Evolutionary conservation across 1,284 basidiomycete species (phyloP).

Genomic region (Agaricales sp.): DNA sequence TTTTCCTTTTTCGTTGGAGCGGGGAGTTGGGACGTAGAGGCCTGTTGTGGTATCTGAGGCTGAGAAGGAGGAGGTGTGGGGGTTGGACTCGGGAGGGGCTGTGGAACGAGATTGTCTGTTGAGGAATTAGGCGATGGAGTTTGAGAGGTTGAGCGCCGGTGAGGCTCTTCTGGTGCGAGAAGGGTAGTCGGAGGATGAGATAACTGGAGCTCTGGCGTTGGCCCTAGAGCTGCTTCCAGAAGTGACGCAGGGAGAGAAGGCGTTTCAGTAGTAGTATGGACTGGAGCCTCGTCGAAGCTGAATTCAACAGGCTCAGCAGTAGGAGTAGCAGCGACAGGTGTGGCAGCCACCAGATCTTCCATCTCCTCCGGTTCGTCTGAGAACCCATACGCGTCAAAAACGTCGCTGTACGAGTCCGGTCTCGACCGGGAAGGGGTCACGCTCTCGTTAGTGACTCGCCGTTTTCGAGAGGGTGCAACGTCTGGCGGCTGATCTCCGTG

Average conservation of each 20-base stretch:
- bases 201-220: conserved; percentile 40
- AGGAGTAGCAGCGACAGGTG: not conserved
- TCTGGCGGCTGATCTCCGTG: conserved; percentile 41
- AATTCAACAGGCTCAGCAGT: not conserved
- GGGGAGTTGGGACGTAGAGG: conserved; percentile 18
- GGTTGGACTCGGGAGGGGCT: conserved; percentile 12
- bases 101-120: conserved; percentile 15
- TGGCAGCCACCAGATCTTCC: conserved; percentile 22
- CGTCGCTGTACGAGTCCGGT: conserved; percentile 69
- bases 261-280: conserved; percentile 21
- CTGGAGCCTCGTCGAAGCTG: conserved; percentile 14
- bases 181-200: conserved; percentile 21
- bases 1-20: conserved; percentile 53
- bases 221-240: conserved; percentile 19
- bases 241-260: conserved; percentile 12
- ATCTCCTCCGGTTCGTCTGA: conserved; percentile 47
- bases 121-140: conserved; percentile 14
- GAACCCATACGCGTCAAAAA: conserved; percentile 74
- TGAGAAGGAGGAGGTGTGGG: not conserved
- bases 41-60: conserved; percentile 15
- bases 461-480: conserved; percentile 20
- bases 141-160: conserved; percentile 10
- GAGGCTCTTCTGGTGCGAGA: not conserved
- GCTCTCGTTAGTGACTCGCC: conserved; percentile 39
- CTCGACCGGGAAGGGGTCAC: conserved; percentile 27